Conservation (phyloP, 139 green algal genomes). For the Raphidocelis subcapitata region DNA sequence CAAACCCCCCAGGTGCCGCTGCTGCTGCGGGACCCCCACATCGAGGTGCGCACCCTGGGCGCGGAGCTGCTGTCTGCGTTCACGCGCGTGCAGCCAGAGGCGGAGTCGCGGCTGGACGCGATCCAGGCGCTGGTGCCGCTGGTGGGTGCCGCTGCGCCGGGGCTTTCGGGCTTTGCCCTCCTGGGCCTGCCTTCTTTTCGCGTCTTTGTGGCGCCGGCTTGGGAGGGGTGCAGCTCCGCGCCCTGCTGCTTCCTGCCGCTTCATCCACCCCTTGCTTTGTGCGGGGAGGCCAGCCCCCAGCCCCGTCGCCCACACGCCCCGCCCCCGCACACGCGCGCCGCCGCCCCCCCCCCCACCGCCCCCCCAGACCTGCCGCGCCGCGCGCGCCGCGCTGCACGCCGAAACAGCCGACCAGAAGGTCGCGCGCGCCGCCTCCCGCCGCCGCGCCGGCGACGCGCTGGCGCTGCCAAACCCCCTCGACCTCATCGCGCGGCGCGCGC, state of each 20-base stretch:
- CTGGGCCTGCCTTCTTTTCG: too few species aligned
- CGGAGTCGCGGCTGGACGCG: slow-evolving; percentile 18
- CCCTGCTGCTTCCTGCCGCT: too few species aligned
- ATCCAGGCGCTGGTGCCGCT: slow-evolving; percentile 17
- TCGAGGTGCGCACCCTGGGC: slow-evolving; percentile 47
- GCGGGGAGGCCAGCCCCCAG: too few species aligned
- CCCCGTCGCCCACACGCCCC: too few species aligned
- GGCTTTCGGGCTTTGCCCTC: too few species aligned
- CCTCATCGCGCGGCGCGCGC: slow-evolving; percentile 15
- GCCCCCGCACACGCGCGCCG: too few species aligned
- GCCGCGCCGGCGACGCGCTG: slow-evolving; percentile 19
- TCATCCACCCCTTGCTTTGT: too few species aligned
- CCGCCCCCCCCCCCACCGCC: too few species aligned
- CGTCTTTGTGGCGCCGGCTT: too few species aligned
- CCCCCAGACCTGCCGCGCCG: slow-evolving; percentile 22
- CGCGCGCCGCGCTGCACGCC: slow-evolving; percentile 14
- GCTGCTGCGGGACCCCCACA: slow-evolving; percentile 35
- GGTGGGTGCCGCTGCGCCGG: slow-evolving; percentile 12
- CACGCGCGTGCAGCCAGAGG: slow-evolving; percentile 22
- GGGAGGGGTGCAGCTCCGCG: too few species aligned
- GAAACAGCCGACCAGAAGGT: slow-evolving; percentile 19
- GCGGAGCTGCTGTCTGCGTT: slow-evolving; percentile 33
- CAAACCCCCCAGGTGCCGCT: slow-evolving; percentile 16
- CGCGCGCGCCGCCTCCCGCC: slow-evolving; percentile 12
- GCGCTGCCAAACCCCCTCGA: slow-evolving; percentile 31